A percentile compares a stretch with the other conserved stretches of the same genome.
These are phyloP conservation scores for Moricandia moricandioides DNA, from an alignment of 345 rosid species.

Conservation along the genomic window DNA sequence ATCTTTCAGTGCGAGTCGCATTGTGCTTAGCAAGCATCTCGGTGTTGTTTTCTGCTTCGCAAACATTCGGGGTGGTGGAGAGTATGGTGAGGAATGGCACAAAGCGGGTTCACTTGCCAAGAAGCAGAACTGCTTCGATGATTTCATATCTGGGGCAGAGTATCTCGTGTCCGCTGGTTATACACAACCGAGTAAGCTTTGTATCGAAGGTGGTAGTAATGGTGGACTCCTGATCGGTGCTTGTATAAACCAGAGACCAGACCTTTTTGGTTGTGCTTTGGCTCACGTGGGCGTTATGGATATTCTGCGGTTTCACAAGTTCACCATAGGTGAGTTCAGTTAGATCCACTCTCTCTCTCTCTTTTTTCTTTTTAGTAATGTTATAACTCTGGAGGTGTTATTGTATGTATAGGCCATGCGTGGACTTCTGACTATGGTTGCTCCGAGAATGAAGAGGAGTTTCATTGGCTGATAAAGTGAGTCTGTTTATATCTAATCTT, in stretches of 20 bases:
- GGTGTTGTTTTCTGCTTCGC: constrained; percentile 80
- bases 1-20: constrained; percentile 66
- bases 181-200: constrained; percentile 66
- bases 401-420: constrained; percentile 64
- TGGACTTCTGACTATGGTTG: constrained; percentile 95
- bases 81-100: constrained; percentile 98
- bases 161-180: constrained; percentile 81
- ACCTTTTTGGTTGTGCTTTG: constrained; percentile 94
- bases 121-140: constrained; percentile 93
- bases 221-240: constrained; percentile 97
- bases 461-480: constrained; percentile 85
- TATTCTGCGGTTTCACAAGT: constrained; percentile 95
- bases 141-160: constrained; percentile 77
- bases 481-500: constrained; percentile 14
- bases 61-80: constrained; percentile 95
- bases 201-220: constrained; percentile 96
- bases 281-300: constrained; percentile 99
- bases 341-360: background rate
- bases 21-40: constrained; percentile 61
- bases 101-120: constrained; percentile 75
- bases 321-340: constrained; percentile 67
- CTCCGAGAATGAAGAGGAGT: constrained; percentile 81
- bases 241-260: constrained; percentile 98
- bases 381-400: constrained; percentile 1
- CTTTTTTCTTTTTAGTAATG: background rate